These are phyloP conservation scores for Trypanosoma melophagium DNA, from an alignment of 208 protist genomes.

Conservation along the genomic window DNA sequence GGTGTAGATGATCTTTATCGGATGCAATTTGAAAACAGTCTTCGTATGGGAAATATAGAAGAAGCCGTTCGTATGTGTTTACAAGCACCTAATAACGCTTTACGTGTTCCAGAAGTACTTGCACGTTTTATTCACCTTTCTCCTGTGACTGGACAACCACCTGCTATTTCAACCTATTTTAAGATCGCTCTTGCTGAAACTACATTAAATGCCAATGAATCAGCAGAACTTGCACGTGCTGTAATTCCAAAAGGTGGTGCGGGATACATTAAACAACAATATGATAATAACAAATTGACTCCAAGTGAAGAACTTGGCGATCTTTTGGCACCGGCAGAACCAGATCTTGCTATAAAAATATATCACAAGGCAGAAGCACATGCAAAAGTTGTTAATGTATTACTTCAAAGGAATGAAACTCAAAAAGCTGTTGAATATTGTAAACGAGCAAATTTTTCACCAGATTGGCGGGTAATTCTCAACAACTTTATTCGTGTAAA, in stretches of 20 bases:
- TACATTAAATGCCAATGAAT: constrained; percentile 97
- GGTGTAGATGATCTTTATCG: constrained; percentile 98
- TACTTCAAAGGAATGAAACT: constrained; percentile 95
- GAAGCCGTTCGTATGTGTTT: constrained; percentile 96
- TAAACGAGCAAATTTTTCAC: constrained; percentile 94
- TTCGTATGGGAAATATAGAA: constrained; percentile 90
- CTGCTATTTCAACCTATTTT: constrained; percentile 98
- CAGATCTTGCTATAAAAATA: constrained; percentile 97
- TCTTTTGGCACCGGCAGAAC: constrained; percentile 83
- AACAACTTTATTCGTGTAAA: constrained; percentile 90
- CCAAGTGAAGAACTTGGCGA: constrained; percentile 98
- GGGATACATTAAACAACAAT: constrained; percentile 96
- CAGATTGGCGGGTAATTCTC: constrained; percentile 96
- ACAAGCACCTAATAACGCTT: constrained; percentile 89
- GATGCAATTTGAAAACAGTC: constrained; percentile 94
- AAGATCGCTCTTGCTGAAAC: constrained; percentile 95
- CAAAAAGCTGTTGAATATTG: constrained; percentile 98
- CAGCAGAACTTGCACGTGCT: constrained; percentile 96
- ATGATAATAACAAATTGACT: constrained; percentile 98
- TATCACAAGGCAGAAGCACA: constrained; percentile 94
- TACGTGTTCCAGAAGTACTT: constrained; percentile 97
- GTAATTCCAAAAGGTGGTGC: constrained; percentile 92
- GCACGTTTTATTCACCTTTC: constrained; percentile 90
- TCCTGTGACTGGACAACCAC: constrained; percentile 79
- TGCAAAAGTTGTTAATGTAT: constrained; percentile 93